Conservation (phyloP, 257 asterid species). For the Solanum peruvianum region DNA sequence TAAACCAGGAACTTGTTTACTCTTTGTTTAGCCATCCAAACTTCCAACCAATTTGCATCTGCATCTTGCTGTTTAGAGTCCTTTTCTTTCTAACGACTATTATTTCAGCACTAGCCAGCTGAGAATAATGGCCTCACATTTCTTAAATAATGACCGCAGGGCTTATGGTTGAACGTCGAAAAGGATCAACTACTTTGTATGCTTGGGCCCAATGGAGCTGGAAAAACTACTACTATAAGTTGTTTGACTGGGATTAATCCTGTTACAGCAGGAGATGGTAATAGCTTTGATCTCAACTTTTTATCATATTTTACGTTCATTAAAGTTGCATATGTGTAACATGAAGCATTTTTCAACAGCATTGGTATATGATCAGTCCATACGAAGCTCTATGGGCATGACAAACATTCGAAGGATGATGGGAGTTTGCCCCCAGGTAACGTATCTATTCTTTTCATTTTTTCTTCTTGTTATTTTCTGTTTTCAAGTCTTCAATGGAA, state of each 20-base stretch:
- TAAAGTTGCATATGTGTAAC: not conserved
- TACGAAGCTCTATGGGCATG: slow-evolving; percentile 74
- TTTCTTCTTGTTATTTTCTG: not conserved
- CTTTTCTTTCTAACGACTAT: not conserved
- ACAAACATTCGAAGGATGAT: slow-evolving; percentile 69
- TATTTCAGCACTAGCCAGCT: not conserved
- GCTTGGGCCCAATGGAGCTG: slow-evolving; percentile 97
- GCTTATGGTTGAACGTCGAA: slow-evolving; percentile 79
- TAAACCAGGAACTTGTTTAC: not conserved
- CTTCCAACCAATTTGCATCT: not conserved
- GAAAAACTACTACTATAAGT: slow-evolving; percentile 79
- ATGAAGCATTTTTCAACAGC: slow-evolving; percentile 37
- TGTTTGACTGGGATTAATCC: slow-evolving; percentile 93
- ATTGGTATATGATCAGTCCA: slow-evolving; percentile 64
- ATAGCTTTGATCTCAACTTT: slow-evolving; percentile 1
- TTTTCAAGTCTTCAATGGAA: not conserved
- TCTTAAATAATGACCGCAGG: slow-evolving; percentile 31
- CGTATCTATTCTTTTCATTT: not conserved
- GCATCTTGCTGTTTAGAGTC: not conserved
- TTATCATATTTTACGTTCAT: not conserved
- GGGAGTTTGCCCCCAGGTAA: slow-evolving; percentile 95
- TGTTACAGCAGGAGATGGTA: slow-evolving; percentile 90
- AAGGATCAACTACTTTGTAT: slow-evolving; percentile 92
- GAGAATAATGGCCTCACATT: not conserved
- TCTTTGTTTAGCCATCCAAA: not conserved